Evolutionary conservation across 371 early-diverging fungal genomes (phyloP).

Genomic region (Thermomucor indicae-seudaticae): DNA sequence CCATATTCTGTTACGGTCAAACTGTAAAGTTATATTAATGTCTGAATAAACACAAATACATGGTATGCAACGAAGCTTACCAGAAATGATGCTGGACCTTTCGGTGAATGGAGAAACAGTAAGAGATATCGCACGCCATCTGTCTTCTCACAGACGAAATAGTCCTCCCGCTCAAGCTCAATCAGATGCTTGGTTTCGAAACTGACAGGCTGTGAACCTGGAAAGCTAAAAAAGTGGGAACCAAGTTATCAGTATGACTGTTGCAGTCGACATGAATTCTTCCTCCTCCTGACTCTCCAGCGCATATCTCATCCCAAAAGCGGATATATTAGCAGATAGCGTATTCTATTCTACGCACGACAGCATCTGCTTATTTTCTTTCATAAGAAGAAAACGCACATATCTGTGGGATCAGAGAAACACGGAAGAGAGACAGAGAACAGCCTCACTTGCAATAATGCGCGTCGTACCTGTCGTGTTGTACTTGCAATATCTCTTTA

Average conservation of each 20-base stretch:
- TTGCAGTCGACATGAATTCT: neutral
- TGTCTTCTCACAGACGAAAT: conserved; percentile 90
- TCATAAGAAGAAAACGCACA: neutral
- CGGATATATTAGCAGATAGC: too few relatives aligned
- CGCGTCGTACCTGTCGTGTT: conserved; percentile 48
- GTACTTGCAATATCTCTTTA: conserved; percentile 32
- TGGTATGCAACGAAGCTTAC: conserved; percentile 21
- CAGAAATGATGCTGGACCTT: conserved; percentile 62
- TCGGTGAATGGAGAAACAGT: conserved; percentile 49
- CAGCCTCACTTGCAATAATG: too few relatives aligned
- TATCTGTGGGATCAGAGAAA: neutral
- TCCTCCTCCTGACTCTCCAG: neutral
- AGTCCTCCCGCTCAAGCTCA: conserved; percentile 72
- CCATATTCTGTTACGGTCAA: conserved; percentile 66
- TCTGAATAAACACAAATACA: neutral
- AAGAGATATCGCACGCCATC: conserved; percentile 82
- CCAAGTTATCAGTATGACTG: neutral
- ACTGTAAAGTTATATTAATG: conserved; percentile 27
- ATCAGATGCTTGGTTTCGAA: conserved; percentile 66
- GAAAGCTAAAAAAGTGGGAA: conserved; percentile 57
- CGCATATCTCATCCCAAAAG: neutral
- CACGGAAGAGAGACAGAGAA: neutral
- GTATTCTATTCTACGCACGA: too few relatives aligned
- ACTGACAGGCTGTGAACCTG: conserved; percentile 86
- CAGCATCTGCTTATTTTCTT: too few relatives aligned